These are phyloP conservation scores for Fusarium sp. DNA, from an alignment of 2,329 filamentous ascomycete genomes.

Conservation along the genomic window DNA sequence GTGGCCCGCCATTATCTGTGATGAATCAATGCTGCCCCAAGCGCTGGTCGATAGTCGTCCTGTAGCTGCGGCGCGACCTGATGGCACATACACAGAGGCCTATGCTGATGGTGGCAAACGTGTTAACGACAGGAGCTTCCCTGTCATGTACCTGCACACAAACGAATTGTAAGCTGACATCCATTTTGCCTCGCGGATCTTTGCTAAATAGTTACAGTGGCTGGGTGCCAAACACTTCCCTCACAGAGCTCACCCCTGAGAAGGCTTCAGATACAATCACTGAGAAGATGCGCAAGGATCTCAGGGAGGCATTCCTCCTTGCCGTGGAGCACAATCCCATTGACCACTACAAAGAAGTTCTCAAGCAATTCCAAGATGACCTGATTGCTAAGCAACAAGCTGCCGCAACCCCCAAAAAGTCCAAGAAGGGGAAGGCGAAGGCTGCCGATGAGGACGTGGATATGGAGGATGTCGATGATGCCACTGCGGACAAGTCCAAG, in stretches of 20 bases:
- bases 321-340: constrained; percentile 82
- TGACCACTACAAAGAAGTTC: constrained; percentile 82
- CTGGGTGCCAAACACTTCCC: constrained; percentile 87
- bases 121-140: constrained; percentile 83
- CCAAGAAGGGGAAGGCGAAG: constrained; percentile 59
- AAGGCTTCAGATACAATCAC: constrained; percentile 74
- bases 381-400: constrained; percentile 59
- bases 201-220: constrained; percentile 64
- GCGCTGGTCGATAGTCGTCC: constrained; percentile 80
- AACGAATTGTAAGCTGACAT: constrained; percentile 89
- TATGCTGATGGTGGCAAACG: constrained; percentile 90
- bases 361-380: constrained; percentile 75
- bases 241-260: constrained; percentile 79
- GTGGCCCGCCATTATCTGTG: constrained; percentile 94
- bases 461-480: constrained; percentile 69
- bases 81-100: constrained; percentile 88
- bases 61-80: constrained; percentile 80
- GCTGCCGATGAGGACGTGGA: constrained; percentile 66
- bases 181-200: not conserved
- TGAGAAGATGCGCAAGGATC: constrained; percentile 81
- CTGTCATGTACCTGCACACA: constrained; percentile 92
- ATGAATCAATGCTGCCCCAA: constrained; percentile 91
- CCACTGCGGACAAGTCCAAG: constrained; percentile 67
- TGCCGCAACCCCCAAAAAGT: constrained; percentile 52
- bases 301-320: constrained; percentile 81